Percentiles rank a stretch among this genome's conserved stretches.
Conservation (phyloP, 225 moss, liverwort and hornwort genomes). For the Climacium dendroides region DNA sequence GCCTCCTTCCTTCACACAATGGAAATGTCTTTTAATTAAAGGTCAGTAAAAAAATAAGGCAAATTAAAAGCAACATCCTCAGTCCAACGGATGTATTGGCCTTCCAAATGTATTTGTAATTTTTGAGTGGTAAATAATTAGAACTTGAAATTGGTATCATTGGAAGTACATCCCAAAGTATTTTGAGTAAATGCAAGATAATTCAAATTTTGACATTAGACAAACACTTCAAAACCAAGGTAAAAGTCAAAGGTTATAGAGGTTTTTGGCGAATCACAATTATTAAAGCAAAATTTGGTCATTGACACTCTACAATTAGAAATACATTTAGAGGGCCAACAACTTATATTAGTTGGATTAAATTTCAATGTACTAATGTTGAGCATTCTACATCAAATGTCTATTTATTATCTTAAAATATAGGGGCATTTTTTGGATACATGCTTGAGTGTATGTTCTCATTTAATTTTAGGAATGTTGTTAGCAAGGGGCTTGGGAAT, state of each 20-base stretch:
- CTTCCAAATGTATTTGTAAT: too few species aligned
- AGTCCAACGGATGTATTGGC: too few species aligned
- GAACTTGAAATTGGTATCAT: neutral
- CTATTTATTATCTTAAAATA: neutral
- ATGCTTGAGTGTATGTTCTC: neutral
- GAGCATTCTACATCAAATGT: neutral
- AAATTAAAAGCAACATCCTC: too few species aligned
- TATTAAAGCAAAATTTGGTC: too few species aligned
- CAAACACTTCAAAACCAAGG: neutral
- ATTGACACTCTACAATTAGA: too few species aligned
- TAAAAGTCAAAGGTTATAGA: neutral
- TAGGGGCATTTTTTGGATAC: accelerated
- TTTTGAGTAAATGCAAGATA: accelerated
- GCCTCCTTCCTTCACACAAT: too few species aligned
- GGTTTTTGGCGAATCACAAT: too few species aligned
- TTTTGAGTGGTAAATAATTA: neutral
- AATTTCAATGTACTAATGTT: too few species aligned
- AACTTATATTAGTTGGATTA: too few species aligned
- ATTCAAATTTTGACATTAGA: neutral
- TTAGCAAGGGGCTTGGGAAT: neutral
- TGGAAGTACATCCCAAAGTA: accelerated
- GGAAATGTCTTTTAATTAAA: too few species aligned
- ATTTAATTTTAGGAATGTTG: neutral
- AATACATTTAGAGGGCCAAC: too few species aligned
- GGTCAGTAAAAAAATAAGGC: too few species aligned